Evolutionary conservation across 306 rosid species (phyloP).

Genomic region (Glycyrrhiza uralensis): DNA sequence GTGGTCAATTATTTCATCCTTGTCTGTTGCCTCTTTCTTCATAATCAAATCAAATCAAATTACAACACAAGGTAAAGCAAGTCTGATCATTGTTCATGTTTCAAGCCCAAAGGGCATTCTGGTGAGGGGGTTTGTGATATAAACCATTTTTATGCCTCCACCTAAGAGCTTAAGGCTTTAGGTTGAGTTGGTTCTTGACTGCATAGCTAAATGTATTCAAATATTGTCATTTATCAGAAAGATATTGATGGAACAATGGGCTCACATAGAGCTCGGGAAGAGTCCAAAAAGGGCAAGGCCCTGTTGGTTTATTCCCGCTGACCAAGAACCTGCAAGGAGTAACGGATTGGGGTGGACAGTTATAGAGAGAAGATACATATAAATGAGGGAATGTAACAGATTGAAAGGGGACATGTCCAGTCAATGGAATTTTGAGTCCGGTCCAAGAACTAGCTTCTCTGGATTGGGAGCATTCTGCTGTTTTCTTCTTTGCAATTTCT

Average conservation of each 20-base stretch:
- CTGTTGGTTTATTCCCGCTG: not conserved
- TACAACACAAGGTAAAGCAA: not conserved
- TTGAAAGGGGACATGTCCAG: not conserved
- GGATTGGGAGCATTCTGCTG: not conserved
- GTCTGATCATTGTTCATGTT: not conserved
- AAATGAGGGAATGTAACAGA: not conserved
- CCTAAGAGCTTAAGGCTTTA: not conserved
- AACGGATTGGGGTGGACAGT: not conserved
- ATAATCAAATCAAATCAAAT: not conserved
- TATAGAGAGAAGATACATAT: not conserved
- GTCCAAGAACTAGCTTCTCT: not conserved
- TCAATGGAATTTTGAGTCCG: not conserved
- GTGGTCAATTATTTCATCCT: not conserved
- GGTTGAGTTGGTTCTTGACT: constrained; percentile 13
- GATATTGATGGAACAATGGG: not conserved
- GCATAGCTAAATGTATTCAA: not conserved
- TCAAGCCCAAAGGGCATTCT: not conserved
- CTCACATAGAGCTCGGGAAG: not conserved
- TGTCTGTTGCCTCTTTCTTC: not conserved
- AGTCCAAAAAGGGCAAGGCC: not conserved
- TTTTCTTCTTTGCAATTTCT: not conserved
- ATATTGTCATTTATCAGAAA: constrained; percentile 9
- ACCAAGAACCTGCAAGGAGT: not conserved
- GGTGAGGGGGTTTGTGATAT: constrained; percentile 8
- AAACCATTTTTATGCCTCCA: not conserved